phyloP scores from a whole-genome alignment of 768 basidiomycete species.

The Suillus subaureus region DNA sequence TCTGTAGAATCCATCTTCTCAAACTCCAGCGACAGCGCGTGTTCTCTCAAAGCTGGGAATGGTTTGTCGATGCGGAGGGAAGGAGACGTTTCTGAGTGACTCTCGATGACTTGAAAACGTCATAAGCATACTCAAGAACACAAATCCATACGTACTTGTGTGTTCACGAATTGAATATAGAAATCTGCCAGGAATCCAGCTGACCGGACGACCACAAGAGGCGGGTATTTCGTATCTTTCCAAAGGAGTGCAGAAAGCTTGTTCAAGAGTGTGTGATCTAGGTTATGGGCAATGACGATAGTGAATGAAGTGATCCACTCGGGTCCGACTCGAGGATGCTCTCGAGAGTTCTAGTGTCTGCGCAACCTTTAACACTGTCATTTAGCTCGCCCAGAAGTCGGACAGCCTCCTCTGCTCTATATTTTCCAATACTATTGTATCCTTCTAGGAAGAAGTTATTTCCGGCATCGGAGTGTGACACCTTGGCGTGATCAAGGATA shows the following conservation, averaged over 20 bases:
- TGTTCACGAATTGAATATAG: conserved; percentile 88
- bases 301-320: conserved; percentile 65
- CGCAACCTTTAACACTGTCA: conserved; percentile 74
- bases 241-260: conserved; percentile 70
- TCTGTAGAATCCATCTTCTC: conserved; percentile 83
- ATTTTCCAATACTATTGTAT: conserved; percentile 72
- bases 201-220: conserved; percentile 78
- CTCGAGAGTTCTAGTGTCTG: conserved; percentile 57
- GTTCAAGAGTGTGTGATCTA: conserved; percentile 56
- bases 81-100: conserved; percentile 74
- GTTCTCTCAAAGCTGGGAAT: conserved; percentile 79
- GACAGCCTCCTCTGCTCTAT: conserved; percentile 79
- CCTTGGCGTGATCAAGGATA: conserved; percentile 68
- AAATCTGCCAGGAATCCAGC: conserved; percentile 92
- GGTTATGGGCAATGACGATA: conserved; percentile 85
- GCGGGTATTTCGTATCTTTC: conserved; percentile 56
- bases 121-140: not conserved
- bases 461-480: conserved; percentile 78
- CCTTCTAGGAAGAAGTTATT: conserved; percentile 96
- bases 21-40: conserved; percentile 73
- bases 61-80: conserved; percentile 88
- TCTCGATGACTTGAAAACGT: conserved; percentile 72
- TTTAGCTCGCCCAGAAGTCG: conserved; percentile 83
- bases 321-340: conserved; percentile 56
- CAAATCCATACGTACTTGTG: conserved; percentile 53